A percentile compares a stretch with the other conserved stretches of the same genome.
Evolutionary conservation across 2,329 filamentous ascomycete species (phyloP).

Genomic region (Paecilomyces niveus): DNA sequence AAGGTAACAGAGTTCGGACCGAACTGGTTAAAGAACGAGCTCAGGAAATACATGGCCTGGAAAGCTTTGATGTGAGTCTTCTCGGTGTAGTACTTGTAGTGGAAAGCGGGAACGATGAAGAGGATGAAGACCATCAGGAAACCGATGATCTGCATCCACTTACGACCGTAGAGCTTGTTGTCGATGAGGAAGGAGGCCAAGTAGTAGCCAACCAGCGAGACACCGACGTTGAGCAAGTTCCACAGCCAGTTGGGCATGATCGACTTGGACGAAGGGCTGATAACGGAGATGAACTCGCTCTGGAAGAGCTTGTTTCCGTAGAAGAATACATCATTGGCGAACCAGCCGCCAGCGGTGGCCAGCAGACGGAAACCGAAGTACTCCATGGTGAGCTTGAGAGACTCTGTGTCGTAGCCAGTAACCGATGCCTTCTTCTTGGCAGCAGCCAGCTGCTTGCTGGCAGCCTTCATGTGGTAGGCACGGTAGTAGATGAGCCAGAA

Average conservation of each 20-base stretch:
- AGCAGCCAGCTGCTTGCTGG: slow-evolving; percentile 70
- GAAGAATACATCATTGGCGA: slow-evolving; percentile 96
- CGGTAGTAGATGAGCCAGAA: slow-evolving; percentile 95
- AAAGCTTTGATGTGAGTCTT: slow-evolving; percentile 71
- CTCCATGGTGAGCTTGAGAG: slow-evolving; percentile 67
- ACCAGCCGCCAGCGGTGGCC: slow-evolving; percentile 85
- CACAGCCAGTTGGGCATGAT: slow-evolving; percentile 86
- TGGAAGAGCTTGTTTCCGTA: slow-evolving; percentile 99
- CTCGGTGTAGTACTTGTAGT: slow-evolving; percentile 74
- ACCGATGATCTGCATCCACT: slow-evolving; percentile 91
- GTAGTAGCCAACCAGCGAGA: slow-evolving; percentile 85
- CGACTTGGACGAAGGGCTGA: slow-evolving; percentile 61
- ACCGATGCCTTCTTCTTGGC: slow-evolving; percentile 83
- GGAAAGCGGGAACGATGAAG: slow-evolving; percentile 85
- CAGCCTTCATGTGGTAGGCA: slow-evolving; percentile 87
- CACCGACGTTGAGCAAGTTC: slow-evolving; percentile 85
- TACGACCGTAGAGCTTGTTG: slow-evolving; percentile 93
- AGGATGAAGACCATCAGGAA: slow-evolving; percentile 91
- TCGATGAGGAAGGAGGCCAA: slow-evolving; percentile 81
- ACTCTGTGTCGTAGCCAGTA: slow-evolving; percentile 86
- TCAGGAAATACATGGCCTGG: slow-evolving; percentile 97
- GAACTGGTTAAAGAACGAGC: slow-evolving; percentile 98
- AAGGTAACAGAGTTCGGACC: slow-evolving; percentile 95
- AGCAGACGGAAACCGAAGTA: slow-evolving; percentile 82
- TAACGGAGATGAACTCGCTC: slow-evolving; percentile 76